These are phyloP conservation scores for Camelina neglecta DNA, from an alignment of 345 rosid genomes.

Conservation along the genomic window DNA sequence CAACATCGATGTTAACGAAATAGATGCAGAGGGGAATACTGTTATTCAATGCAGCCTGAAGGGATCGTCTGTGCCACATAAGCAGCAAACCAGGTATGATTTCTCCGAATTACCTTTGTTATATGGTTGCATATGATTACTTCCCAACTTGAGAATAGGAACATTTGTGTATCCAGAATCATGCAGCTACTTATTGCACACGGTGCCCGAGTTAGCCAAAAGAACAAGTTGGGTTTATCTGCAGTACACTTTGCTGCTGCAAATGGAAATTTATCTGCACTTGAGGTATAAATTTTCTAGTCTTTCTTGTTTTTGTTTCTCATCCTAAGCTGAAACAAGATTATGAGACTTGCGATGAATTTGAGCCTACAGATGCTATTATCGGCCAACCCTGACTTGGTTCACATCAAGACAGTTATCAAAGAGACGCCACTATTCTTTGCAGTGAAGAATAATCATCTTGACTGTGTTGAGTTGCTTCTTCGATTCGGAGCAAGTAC, in stretches of 20 bases:
- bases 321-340: slow-evolving; percentile 19
- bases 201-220: slow-evolving; percentile 65
- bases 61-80: slow-evolving; percentile 56
- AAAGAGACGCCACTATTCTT: slow-evolving; percentile 86
- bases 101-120: slow-evolving; percentile 29
- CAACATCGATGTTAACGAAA: slow-evolving; percentile 59
- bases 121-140: slow-evolving; percentile 1
- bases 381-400: slow-evolving; percentile 53
- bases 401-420: slow-evolving; percentile 59
- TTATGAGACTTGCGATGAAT: slow-evolving; percentile 25
- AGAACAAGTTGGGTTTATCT: slow-evolving; percentile 70
- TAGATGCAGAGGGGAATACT: slow-evolving; percentile 73
- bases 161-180: slow-evolving; percentile 52
- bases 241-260: slow-evolving; percentile 80
- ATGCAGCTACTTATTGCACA: slow-evolving; percentile 61
- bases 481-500: slow-evolving; percentile 66
- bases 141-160: slow-evolving; percentile 21
- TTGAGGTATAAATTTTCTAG: slow-evolving; percentile 52
- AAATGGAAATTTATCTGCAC: slow-evolving; percentile 70
- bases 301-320: slow-evolving; percentile 1
- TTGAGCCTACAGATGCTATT: slow-evolving; percentile 58
- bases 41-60: slow-evolving; percentile 77
- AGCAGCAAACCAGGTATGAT: slow-evolving; percentile 65
- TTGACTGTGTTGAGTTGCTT: slow-evolving; percentile 76
- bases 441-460: slow-evolving; percentile 74